Base-by-base conservation (phyloP, 75 land plant species). In the Larix kaempferi region DNA sequence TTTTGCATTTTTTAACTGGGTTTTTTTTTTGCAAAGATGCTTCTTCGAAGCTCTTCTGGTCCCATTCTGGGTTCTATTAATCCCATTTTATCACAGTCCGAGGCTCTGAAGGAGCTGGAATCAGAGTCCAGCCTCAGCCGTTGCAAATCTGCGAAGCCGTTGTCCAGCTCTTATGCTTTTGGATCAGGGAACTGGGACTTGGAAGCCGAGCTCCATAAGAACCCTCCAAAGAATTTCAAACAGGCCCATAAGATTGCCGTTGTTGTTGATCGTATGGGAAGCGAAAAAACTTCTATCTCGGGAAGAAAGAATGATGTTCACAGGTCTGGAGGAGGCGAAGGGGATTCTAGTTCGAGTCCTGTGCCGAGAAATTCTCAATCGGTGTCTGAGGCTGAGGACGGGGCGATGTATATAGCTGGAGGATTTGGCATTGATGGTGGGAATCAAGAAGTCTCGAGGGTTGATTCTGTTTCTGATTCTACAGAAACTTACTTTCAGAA, bases 401-500 rank as follows among this genome's bases (percentile, higher is more conserved):
- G 77, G 12, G 22, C 60, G 57, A 78, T 26, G 22, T 15, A 21
- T 1, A 79, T 77, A 6, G 76, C 66, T 58, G 66, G 66, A 6
- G 71, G 64, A 13, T 60, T 76, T 29, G 67, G 81, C 4, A 57
- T 73, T 7, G 77, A 58, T 4, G 61, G 74, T 15, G 25, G 73
- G 61, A 49, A 59, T 35, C n/a, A 26, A 5, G 57, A 11, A 6
- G 21, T n/a, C 52, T 71, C 56, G 1, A 63, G 79, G 6, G 67
- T 57, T 15, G 65, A 7, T 35, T 63, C 10, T 26, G 80, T 73
- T 67, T 33, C 54, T 57, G 74, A 17, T 19, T 49, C 10, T 71
- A 83, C 81, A 25, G 78, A 79, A 49, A 61, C 22, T 3, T 35
- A 79, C 19, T 79, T 29, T 59, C 60, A 66, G 22, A 44, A 26